Base-by-base conservation (phyloP, 2,329 filamentous ascomycete species). In the Davidsoniella australis region DNA sequence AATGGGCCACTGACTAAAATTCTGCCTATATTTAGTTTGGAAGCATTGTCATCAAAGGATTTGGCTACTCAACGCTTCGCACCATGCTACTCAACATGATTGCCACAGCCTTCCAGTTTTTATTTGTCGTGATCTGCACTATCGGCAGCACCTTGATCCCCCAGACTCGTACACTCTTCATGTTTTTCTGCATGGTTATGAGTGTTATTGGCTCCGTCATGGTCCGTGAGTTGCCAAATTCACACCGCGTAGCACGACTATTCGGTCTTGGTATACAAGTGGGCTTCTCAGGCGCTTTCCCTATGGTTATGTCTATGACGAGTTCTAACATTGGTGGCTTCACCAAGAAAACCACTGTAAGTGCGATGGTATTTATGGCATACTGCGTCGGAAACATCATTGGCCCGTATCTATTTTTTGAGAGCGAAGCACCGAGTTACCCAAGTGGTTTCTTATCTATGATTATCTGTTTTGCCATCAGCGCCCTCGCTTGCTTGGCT, bases 321-420 rank as follows among this genome's bases (percentile, higher is more conserved):
- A 69, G 70, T 0, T 66, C 72, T 5, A 80, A 80, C 56, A 64
- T 78, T 29, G 75, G 70, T 17, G 77, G 76, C 0, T 73, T 77
- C 48, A 80, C 76, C 1, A 81, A 81, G 63, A 79, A 78, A 56
- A 67, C 69, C 1, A 70, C 73, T 4, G 70, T 73, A 10, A 70
- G 77, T 6, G 73, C 75, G 1, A 68, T 74, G 55, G 57, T 73
- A 52, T 80, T 80, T 57, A 65, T 80, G 41, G 68, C 70, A 1
- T 79, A 75, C 69, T 73, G 72, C 40, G 63, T 68, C 0, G 78
- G 77, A 1, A 81, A 81, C 56, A 72, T 76, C 6, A 70, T 75
- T 36, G 75, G 72, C 0, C 75, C 76, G 0, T 75, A 78, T 57
- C 67, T 78, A 2, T 80, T 79, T 62, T 63, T 73, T 14, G 62